Evolutionary conservation across 1,284 basidiomycete genomes (phyloP).

Genomic region (Peniophora sp.): DNA sequence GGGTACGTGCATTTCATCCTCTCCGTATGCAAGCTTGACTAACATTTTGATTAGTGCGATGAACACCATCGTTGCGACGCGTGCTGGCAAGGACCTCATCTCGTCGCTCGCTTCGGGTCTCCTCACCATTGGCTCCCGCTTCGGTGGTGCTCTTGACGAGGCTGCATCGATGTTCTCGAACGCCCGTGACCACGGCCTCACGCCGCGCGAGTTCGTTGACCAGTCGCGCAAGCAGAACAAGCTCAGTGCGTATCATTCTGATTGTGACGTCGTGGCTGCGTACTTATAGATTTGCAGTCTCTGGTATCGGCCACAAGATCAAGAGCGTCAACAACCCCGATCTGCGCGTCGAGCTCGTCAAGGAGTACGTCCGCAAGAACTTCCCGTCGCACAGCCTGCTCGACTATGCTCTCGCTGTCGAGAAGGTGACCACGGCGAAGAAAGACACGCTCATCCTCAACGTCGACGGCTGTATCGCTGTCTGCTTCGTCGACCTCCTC

Average conservation of each 20-base stretch:
- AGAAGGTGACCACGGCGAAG: conserved; percentile 97
- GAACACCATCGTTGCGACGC: conserved; percentile 99
- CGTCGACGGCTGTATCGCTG: conserved; percentile 97
- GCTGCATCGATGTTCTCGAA: conserved; percentile 93
- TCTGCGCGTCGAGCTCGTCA: conserved; percentile 94
- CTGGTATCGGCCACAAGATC: conserved; percentile 99
- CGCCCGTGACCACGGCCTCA: conserved; percentile 86
- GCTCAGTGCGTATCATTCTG: conserved; percentile 56
- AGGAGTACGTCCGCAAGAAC: conserved; percentile 93
- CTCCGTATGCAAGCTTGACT: conserved; percentile 1
- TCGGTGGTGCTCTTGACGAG: conserved; percentile 99
- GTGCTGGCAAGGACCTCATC: conserved; percentile 98
- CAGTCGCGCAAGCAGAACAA: conserved; percentile 93
- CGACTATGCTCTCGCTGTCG: conserved; percentile 97
- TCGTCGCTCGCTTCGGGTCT: conserved; percentile 95
- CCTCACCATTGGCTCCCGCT: conserved; percentile 95
- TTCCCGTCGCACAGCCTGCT: conserved; percentile 91
- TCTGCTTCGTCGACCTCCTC: conserved; percentile 95
- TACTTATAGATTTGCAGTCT: conserved; percentile 42
- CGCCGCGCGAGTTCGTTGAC: conserved; percentile 97
- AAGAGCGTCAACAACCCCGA: conserved; percentile 98
- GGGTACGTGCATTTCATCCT: conserved; percentile 31
- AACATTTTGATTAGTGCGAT: conserved; percentile 67
- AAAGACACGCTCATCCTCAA: conserved; percentile 96
- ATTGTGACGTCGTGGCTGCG: neutral